Percentiles rank a stretch among this genome's conserved stretches.
phyloP scores from a whole-genome alignment of 169 alveolate genomes.

The Eimeria maxima region DNA sequence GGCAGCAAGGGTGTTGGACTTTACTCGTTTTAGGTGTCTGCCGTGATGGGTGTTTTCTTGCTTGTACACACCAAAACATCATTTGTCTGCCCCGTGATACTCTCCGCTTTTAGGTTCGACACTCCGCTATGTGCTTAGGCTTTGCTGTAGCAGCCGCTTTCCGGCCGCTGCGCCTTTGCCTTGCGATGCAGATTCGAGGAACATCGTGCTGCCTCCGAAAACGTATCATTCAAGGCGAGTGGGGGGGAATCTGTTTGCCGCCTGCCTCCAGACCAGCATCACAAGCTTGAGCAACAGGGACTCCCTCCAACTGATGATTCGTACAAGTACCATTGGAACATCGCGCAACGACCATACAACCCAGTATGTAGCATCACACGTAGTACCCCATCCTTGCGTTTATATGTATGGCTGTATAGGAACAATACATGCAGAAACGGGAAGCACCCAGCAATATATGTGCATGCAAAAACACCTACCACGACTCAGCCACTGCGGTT shows the following conservation, averaged over 20 bases:
- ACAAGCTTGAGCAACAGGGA: slow-evolving; percentile 79
- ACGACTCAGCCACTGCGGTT: not conserved
- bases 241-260: slow-evolving; percentile 69
- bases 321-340: slow-evolving; percentile 86
- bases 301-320: slow-evolving; percentile 85
- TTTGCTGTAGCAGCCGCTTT: not conserved
- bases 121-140: not conserved
- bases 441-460: not conserved
- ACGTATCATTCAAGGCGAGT: slow-evolving; percentile 30
- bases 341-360: slow-evolving; percentile 34
- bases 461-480: not conserved
- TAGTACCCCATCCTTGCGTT: not conserved
- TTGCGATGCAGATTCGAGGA: slow-evolving; percentile 62
- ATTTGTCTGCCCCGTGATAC: not conserved
- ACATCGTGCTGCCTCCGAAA: slow-evolving; percentile 82
- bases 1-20: not conserved
- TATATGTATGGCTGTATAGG: not conserved
- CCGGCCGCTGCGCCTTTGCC: not conserved
- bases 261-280: slow-evolving; percentile 86
- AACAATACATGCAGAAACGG: not conserved
- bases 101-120: not conserved
- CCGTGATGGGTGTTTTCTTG: not conserved
- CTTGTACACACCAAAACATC: not conserved
- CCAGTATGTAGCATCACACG: slow-evolving; percentile 1
- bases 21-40: not conserved